Conservation (phyloP, 805 yeast genomes). For the Millerozyma miso region DNA sequence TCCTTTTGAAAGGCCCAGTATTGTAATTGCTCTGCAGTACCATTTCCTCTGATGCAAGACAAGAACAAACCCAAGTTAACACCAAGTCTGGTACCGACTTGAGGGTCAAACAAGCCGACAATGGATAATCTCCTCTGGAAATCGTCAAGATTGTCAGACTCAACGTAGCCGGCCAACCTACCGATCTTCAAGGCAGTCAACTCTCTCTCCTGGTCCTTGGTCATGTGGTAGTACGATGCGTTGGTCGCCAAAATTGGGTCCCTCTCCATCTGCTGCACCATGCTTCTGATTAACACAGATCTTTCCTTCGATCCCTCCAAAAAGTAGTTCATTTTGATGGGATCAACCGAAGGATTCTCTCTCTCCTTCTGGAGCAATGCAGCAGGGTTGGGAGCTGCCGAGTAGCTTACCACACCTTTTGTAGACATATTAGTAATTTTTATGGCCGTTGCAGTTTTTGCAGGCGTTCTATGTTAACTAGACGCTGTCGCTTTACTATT, state of each 20-base stretch:
- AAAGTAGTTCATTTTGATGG: conserved; percentile 36
- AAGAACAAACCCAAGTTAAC: conserved; percentile 85
- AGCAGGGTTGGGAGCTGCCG: conserved; percentile 32
- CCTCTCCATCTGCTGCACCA: conserved; percentile 57
- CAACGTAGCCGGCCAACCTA: conserved; percentile 60
- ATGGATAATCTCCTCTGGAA: conserved; percentile 59
- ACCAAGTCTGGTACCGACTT: conserved; percentile 75
- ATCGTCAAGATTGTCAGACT: conserved; percentile 37
- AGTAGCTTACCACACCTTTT: conserved; percentile 18
- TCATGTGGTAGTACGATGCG: conserved; percentile 53
- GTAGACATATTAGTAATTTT: conserved; percentile 1
- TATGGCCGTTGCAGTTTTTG: too few relatives aligned
- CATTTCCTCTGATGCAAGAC: conserved; percentile 79
- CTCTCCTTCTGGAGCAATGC: conserved; percentile 29
- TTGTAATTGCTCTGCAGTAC: conserved; percentile 75
- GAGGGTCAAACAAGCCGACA: conserved; percentile 70
- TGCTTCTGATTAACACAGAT: conserved; percentile 42
- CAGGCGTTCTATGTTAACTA: too few relatives aligned
- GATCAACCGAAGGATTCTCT: conserved; percentile 27
- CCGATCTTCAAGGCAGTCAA: conserved; percentile 57
- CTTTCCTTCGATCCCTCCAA: conserved; percentile 39
- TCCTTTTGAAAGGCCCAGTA: conserved; percentile 80
- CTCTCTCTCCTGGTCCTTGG: conserved; percentile 55
- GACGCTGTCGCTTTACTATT: too few relatives aligned
- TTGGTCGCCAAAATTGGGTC: conserved; percentile 62